Evolutionary conservation across 2,329 filamentous ascomycete species (phyloP).

Genomic region (Trichophaea hybrida): DNA sequence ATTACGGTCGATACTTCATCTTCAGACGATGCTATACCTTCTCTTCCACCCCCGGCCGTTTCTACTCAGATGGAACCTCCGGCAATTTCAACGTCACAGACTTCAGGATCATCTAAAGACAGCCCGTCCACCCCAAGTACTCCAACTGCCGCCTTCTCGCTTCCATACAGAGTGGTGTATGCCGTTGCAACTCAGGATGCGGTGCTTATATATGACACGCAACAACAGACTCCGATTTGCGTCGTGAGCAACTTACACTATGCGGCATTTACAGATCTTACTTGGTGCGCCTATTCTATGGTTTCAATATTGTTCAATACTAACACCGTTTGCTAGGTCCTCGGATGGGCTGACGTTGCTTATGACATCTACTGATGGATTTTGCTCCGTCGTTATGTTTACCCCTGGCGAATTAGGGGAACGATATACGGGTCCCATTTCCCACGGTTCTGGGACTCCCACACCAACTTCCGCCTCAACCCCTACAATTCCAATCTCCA

Average conservation of each 20-base stretch:
- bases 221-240: constrained; percentile 85
- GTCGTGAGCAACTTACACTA: constrained; percentile 95
- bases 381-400: constrained; percentile 87
- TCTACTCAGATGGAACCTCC: constrained; percentile 59
- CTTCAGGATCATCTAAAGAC: constrained; percentile 20
- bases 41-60: constrained; percentile 67
- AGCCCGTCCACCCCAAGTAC: constrained; percentile 39
- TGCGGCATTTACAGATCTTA: constrained; percentile 89
- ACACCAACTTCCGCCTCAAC: constrained; percentile 35
- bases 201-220: constrained; percentile 88
- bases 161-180: constrained; percentile 90
- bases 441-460: constrained; percentile 30
- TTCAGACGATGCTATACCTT: constrained; percentile 65
- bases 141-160: constrained; percentile 56
- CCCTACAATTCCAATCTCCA: constrained; percentile 34
- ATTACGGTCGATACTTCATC: constrained; percentile 93
- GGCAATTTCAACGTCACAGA: constrained; percentile 31
- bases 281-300: constrained; percentile 52
- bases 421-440: constrained; percentile 53
- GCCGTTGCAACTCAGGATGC: constrained; percentile 95
- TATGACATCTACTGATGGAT: constrained; percentile 96
- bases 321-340: constrained; percentile 41
- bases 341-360: constrained; percentile 64
- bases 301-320: constrained; percentile 5
- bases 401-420: constrained; percentile 70